Base-by-base conservation (phyloP, 768 basidiomycete species). In the Tulasnella sp. region DNA sequence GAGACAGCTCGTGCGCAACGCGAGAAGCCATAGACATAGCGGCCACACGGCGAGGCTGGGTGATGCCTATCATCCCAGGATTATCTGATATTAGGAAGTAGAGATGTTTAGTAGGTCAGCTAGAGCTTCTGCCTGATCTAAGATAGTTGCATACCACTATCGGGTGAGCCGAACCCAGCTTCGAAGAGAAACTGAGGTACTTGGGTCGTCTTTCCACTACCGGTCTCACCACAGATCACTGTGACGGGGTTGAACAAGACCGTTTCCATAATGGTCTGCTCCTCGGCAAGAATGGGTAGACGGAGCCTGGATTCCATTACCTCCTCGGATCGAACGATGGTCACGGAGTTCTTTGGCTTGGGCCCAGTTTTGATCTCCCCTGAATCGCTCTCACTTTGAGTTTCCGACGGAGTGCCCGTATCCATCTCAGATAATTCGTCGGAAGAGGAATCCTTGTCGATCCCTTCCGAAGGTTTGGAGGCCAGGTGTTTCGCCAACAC, bases 151-250 rank as follows among this genome's bases (percentile, higher is more conserved):
- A 58, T 68, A 94, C 93, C 90, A 67, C 87, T 88, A 15, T 77
- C 82, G 7, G 82, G 77, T 49, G 81, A 80, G 1, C 95, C 96
- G 69, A 94, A 98, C 0, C 96, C 96, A 21, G 88, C 90, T 70
- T 99, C 96, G 62, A 86, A 97, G n/a, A 99, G 76, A 72, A 98
- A 97, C 70, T 98, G 96, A 10, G 96, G 96, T 5, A 98, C 84
- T 70, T 98, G 96, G 0, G 96, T 99, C 1, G 96, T 98, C 74
- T 98, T 99, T 48, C 96, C 96, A 68, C 90, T 94, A 51, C 96
- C 96, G 15, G 96, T 99, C 76, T 99, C 95, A 70, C 96, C 85
- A 62, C 84, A 86, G 45, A 96, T 84, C 59, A 94, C 79, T 27
- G 92, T 85, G 4, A 95, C 87, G 0, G 86, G 82, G 69, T 98